Conservation (phyloP, 164 flowering plant species). For the Magnolia kwangsiensis region DNA sequence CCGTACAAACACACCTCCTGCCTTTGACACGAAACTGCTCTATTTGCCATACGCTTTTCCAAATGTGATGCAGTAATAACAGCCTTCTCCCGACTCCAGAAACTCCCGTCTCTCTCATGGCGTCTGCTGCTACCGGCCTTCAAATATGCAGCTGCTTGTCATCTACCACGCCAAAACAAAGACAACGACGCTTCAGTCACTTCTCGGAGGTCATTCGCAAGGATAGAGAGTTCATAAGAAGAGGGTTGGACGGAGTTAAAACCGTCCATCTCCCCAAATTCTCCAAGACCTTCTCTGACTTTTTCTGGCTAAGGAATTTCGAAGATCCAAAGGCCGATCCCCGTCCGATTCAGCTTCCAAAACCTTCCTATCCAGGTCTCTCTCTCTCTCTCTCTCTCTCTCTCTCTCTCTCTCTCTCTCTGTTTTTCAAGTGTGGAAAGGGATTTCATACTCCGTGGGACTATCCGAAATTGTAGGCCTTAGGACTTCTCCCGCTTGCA, state of each 20-base stretch:
- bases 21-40: too few relatives aligned
- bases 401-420: constrained; percentile 5
- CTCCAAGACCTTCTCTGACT: constrained; percentile 49
- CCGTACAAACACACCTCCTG: too few relatives aligned
- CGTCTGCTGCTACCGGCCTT: neutral
- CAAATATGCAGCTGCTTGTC: neutral
- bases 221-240: constrained; percentile 57
- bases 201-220: constrained; percentile 54
- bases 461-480: neutral
- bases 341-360: constrained; percentile 36
- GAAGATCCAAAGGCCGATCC: constrained; percentile 49
- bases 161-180: constrained; percentile 1
- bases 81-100: neutral
- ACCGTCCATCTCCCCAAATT: constrained; percentile 52
- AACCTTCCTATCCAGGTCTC: constrained; percentile 70
- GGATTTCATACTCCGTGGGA: neutral
- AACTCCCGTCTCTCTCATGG: neutral
- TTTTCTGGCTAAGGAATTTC: constrained; percentile 64
- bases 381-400: neutral
- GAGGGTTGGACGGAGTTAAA: constrained; percentile 53
- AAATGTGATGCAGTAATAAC: neutral
- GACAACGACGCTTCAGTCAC: constrained; percentile 26
- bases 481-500: neutral
- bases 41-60: too few relatives aligned
- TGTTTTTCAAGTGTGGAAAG: neutral